phyloP scores from a whole-genome alignment of 495 filamentous ascomycete genomes.

The Hypoxylon lienhwacheense region DNA sequence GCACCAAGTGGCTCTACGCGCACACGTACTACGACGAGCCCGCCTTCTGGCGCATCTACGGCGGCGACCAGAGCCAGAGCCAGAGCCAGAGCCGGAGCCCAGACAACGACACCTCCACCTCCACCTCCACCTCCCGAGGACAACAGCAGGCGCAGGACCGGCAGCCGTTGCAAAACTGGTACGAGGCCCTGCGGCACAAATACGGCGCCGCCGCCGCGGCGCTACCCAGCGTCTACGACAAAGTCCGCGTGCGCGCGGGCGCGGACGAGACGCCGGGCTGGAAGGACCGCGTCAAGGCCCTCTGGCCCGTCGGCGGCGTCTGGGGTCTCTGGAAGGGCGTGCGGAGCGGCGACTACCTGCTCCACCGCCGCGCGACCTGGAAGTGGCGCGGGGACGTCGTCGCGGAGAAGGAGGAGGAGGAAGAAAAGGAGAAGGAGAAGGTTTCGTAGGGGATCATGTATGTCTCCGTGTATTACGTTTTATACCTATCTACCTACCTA shows the following conservation, averaged over 20 bases:
- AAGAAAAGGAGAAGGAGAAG: conserved; percentile 19
- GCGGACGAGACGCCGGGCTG: conserved; percentile 23
- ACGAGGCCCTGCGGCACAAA: conserved; percentile 55
- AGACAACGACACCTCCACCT: too few species aligned
- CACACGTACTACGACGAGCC: conserved; percentile 59
- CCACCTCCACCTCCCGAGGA: too few species aligned
- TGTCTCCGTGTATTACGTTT: neutral
- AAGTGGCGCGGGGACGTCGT: conserved; percentile 48
- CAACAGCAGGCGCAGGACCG: too few species aligned
- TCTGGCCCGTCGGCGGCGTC: conserved; percentile 56
- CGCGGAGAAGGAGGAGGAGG: neutral
- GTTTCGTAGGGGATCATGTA: neutral
- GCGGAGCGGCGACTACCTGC: conserved; percentile 55
- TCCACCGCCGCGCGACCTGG: conserved; percentile 56
- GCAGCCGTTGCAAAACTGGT: conserved; percentile 51
- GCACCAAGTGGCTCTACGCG: conserved; percentile 65
- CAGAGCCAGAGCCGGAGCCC: too few species aligned
- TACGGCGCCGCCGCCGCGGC: conserved; percentile 52
- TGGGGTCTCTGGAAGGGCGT: conserved; percentile 61
- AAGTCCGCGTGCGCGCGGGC: conserved; percentile 53
- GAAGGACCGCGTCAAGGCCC: conserved; percentile 44
- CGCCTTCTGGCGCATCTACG: conserved; percentile 61
- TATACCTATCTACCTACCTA: too few species aligned
- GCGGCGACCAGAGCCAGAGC: conserved; percentile 41
- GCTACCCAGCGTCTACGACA: conserved; percentile 61